phyloP scores from a whole-genome alignment of 2,329 filamentous ascomycete species.

The Bipolaris oryzae region DNA sequence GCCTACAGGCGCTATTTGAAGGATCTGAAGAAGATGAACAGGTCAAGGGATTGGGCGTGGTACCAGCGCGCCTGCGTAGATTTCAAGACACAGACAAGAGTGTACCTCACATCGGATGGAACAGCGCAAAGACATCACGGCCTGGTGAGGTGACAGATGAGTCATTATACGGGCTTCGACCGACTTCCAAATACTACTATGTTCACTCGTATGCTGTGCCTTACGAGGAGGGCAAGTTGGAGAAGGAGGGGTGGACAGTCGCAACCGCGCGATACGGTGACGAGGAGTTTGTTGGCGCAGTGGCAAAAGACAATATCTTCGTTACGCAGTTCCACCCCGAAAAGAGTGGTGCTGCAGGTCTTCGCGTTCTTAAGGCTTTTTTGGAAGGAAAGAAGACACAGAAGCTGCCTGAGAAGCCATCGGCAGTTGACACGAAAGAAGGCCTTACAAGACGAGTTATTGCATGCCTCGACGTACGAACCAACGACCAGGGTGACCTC shows the following conservation, averaged over 20 bases:
- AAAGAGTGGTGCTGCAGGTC: slow-evolving; percentile 89
- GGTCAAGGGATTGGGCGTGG: slow-evolving; percentile 75
- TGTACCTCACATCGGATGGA: slow-evolving; percentile 99
- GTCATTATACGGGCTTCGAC: slow-evolving; percentile 77
- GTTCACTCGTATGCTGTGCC: slow-evolving; percentile 92
- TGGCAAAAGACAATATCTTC: slow-evolving; percentile 83
- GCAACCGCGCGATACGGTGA: slow-evolving; percentile 86
- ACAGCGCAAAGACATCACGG: slow-evolving; percentile 73
- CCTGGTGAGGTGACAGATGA: slow-evolving; percentile 51
- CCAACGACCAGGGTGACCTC: slow-evolving; percentile 91
- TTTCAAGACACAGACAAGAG: slow-evolving; percentile 82
- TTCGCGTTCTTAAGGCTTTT: slow-evolving; percentile 85
- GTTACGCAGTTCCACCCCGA: slow-evolving; percentile 98
- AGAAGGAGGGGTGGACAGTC: slow-evolving; percentile 86
- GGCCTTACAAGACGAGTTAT: slow-evolving; percentile 93
- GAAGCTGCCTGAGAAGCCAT: slow-evolving; percentile 54
- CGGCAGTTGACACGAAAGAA: slow-evolving; percentile 53
- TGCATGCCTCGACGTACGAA: slow-evolving; percentile 91
- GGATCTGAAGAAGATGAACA: slow-evolving; percentile 79
- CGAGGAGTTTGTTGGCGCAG: slow-evolving; percentile 89
- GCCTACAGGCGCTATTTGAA: slow-evolving; percentile 86
- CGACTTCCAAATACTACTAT: slow-evolving; percentile 96
- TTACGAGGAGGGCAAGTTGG: slow-evolving; percentile 74
- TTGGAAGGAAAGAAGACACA: slow-evolving; percentile 71
- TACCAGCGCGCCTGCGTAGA: slow-evolving; percentile 72